Conservation (phyloP, 2,329 filamentous ascomycete genomes). For the Fusarium haematococcum region DNA sequence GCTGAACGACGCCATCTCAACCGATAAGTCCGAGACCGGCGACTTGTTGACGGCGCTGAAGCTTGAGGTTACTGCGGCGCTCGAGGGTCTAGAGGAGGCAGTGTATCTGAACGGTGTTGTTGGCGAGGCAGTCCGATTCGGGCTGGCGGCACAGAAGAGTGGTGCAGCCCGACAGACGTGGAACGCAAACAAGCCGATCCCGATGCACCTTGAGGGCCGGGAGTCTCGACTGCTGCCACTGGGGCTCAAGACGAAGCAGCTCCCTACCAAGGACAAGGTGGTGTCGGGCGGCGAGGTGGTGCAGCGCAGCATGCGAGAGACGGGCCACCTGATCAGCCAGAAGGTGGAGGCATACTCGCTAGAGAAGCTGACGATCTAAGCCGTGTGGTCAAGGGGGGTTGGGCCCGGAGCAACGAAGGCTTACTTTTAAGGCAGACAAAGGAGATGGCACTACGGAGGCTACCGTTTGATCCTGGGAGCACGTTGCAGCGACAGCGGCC, state of each 20-base stretch:
- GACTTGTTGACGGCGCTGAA: slow-evolving; percentile 75
- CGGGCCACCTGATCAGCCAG: slow-evolving; percentile 81
- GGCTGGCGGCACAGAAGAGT: slow-evolving; percentile 53
- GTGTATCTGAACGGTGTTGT: slow-evolving; percentile 73
- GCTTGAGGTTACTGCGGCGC: slow-evolving; percentile 75
- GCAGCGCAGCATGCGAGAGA: slow-evolving; percentile 77
- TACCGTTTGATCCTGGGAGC: slow-evolving; percentile 7
- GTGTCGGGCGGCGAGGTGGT: slow-evolving; percentile 77
- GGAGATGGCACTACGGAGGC: slow-evolving; percentile 17
- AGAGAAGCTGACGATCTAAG: slow-evolving; percentile 78
- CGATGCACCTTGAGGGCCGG: slow-evolving; percentile 54
- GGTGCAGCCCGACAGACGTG: slow-evolving; percentile 42
- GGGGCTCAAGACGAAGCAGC: slow-evolving; percentile 72
- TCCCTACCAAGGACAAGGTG: slow-evolving; percentile 67
- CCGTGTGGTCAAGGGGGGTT: slow-evolving; percentile 1
- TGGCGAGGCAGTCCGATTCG: slow-evolving; percentile 74
- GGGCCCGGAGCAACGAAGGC: slow-evolving; percentile 9
- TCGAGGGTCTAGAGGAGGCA: slow-evolving; percentile 79
- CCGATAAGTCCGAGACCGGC: slow-evolving; percentile 65
- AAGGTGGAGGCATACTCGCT: slow-evolving; percentile 86
- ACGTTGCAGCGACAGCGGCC: slow-evolving; percentile 16
- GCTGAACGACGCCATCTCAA: slow-evolving; percentile 67
- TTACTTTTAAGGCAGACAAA: slow-evolving; percentile 25
- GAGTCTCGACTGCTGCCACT: slow-evolving; percentile 73
- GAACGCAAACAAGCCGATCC: slow-evolving; percentile 58